Evolutionary conservation across 306 rosid genomes (phyloP).

Genomic region (Styphnolobium japonicum): DNA sequence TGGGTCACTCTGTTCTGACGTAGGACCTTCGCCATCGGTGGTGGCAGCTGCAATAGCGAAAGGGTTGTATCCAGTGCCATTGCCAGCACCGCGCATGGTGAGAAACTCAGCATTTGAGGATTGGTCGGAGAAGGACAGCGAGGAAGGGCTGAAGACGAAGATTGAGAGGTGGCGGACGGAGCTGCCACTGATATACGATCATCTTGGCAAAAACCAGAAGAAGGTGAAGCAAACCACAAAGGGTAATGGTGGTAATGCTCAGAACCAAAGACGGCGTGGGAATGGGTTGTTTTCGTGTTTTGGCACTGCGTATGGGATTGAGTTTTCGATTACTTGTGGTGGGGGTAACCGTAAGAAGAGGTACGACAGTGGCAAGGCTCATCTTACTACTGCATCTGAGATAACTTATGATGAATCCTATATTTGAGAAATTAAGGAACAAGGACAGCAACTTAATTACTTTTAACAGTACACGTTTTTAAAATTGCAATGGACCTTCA

Average conservation of each 20-base stretch:
- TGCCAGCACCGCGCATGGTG: background rate
- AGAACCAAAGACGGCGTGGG: background rate
- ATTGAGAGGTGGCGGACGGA: constrained; percentile 66
- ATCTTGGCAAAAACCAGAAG: background rate
- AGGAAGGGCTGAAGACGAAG: constrained; percentile 52
- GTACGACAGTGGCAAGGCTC: constrained; percentile 9
- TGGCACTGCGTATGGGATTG: constrained; percentile 62
- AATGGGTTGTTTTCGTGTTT: constrained; percentile 73
- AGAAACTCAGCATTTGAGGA: constrained; percentile 44
- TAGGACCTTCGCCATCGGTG: constrained; percentile 72
- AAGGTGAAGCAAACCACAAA: background rate
- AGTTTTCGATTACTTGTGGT: constrained; percentile 68
- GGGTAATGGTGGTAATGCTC: background rate
- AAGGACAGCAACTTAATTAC: background rate
- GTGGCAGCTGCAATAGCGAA: constrained; percentile 78
- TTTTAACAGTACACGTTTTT: background rate
- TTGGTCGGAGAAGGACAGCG: constrained; percentile 46
- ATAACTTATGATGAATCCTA: constrained; percentile 48
- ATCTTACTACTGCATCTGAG: constrained; percentile 39
- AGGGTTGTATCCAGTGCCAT: constrained; percentile 48
- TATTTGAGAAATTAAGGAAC: background rate
- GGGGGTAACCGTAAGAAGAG: constrained; percentile 52
- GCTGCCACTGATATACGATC: constrained; percentile 42
- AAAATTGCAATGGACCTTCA: background rate
- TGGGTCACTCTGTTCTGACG: constrained; percentile 64